Conservation (phyloP, 2,329 filamentous ascomycete genomes). For the Zymoseptoria ardabiliae region DNA sequence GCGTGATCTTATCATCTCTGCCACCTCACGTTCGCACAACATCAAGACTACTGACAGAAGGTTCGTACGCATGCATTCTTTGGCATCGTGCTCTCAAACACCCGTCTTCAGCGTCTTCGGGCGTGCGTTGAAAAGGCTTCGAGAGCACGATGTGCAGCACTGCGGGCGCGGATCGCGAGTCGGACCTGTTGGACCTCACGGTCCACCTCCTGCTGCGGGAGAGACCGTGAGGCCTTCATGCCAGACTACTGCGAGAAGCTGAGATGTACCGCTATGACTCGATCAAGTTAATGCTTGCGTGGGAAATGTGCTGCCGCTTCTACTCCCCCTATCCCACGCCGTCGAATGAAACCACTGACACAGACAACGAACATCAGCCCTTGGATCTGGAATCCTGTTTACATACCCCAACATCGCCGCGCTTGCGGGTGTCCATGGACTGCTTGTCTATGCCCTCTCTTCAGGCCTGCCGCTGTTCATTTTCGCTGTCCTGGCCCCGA, state of each 20-base stretch:
- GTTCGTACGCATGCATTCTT: slow-evolving; percentile 18
- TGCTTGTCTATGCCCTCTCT: slow-evolving; percentile 67
- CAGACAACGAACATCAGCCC: slow-evolving; percentile 44
- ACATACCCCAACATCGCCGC: slow-evolving; percentile 75
- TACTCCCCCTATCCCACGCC: slow-evolving; percentile 36
- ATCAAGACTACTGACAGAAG: slow-evolving; percentile 3
- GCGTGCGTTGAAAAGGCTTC: not conserved
- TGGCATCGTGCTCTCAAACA: slow-evolving; percentile 8
- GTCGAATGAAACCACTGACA: slow-evolving; percentile 15
- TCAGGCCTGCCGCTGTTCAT: slow-evolving; percentile 65
- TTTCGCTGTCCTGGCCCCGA: slow-evolving; percentile 67
- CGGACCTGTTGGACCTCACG: not conserved
- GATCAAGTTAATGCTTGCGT: slow-evolving; percentile 99
- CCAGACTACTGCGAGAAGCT: slow-evolving; percentile 53
- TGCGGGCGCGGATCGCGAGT: slow-evolving; percentile 66
- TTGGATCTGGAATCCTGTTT: slow-evolving; percentile 78
- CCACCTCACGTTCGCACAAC: not conserved
- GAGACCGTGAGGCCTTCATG: not conserved
- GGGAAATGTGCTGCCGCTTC: slow-evolving; percentile 90
- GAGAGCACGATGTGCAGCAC: slow-evolving; percentile 47
- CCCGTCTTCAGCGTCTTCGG: slow-evolving; percentile 10
- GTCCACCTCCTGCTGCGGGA: not conserved
- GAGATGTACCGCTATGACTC: slow-evolving; percentile 94
- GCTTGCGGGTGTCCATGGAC: slow-evolving; percentile 69
- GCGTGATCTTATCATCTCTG: not conserved